phyloP scores from a whole-genome alignment of 345 rosid genomes.

The Eucalyptus shirleyi region DNA sequence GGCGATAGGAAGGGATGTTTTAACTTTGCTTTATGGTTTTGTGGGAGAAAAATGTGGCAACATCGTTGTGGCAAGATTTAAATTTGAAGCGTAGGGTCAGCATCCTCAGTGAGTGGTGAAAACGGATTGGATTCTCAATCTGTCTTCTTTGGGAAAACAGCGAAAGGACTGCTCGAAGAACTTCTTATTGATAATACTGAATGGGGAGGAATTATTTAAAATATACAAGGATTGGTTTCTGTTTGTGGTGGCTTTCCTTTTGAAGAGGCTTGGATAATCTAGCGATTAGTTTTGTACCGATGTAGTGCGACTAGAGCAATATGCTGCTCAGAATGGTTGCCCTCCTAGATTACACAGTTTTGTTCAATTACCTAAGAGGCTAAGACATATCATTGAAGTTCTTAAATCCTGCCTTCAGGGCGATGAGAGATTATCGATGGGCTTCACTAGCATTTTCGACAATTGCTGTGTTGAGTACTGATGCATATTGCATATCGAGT shows the following conservation, averaged over 20 bases:
- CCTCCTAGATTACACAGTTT: background rate
- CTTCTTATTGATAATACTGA: too few species aligned
- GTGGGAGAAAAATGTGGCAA: background rate
- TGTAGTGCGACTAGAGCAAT: too few species aligned
- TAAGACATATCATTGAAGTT: background rate
- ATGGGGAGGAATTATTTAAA: too few species aligned
- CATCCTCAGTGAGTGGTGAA: too few species aligned
- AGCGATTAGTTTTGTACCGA: too few species aligned
- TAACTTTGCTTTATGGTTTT: background rate
- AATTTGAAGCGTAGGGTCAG: background rate
- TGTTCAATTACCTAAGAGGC: background rate
- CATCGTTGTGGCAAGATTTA: background rate
- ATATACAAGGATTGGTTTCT: too few species aligned
- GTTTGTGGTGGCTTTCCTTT: too few species aligned
- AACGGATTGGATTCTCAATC: too few species aligned
- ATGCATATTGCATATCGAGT: background rate
- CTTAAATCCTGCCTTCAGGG: background rate
- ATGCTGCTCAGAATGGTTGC: background rate
- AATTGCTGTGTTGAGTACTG: background rate
- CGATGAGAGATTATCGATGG: accelerated
- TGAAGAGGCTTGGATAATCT: too few species aligned
- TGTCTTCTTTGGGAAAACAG: too few species aligned
- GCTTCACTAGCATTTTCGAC: background rate
- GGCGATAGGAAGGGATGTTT: background rate
- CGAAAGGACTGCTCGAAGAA: too few species aligned